A percentile compares a stretch with the other conserved stretches of the same genome.
These are phyloP conservation scores for Metschnikowia anglica DNA, from an alignment of 805 yeast species.

Conservation along the genomic window DNA sequence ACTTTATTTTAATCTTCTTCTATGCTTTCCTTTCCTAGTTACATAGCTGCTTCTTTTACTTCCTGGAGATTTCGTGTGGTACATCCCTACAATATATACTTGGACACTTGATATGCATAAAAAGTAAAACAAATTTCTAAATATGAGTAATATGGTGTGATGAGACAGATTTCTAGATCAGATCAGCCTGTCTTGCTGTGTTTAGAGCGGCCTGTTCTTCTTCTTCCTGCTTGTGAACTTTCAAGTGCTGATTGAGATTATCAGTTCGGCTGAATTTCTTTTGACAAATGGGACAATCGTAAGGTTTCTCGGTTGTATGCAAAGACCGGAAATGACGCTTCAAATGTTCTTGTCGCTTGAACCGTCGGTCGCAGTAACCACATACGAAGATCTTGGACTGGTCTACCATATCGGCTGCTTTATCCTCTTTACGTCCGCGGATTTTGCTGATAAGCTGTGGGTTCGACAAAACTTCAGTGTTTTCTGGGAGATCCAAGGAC, in stretches of 20 bases:
- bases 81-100: too few relatives aligned
- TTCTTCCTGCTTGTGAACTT: slow-evolving; percentile 44
- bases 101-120: too few relatives aligned
- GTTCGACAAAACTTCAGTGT: slow-evolving; percentile 38
- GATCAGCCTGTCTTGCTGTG: neutral
- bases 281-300: slow-evolving; percentile 57
- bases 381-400: slow-evolving; percentile 60
- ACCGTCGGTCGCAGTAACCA: slow-evolving; percentile 60
- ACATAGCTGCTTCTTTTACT: too few relatives aligned
- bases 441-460: slow-evolving; percentile 39
- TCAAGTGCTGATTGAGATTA: slow-evolving; percentile 64
- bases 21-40: neutral
- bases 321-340: slow-evolving; percentile 72
- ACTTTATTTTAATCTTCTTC: neutral
- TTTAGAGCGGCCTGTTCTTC: slow-evolving; percentile 8
- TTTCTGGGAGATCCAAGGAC: slow-evolving; percentile 40
- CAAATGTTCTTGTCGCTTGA: slow-evolving; percentile 75
- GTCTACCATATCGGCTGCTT: slow-evolving; percentile 51
- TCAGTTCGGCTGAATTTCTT: slow-evolving; percentile 68
- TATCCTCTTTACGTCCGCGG: slow-evolving; percentile 65
- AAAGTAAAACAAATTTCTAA: neutral
- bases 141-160: neutral
- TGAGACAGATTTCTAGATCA: too few relatives aligned
- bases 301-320: slow-evolving; percentile 73
- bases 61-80: too few relatives aligned